Evolutionary conservation across 305 asterid species (phyloP).

Genomic region (Plantago lanceolata): DNA sequence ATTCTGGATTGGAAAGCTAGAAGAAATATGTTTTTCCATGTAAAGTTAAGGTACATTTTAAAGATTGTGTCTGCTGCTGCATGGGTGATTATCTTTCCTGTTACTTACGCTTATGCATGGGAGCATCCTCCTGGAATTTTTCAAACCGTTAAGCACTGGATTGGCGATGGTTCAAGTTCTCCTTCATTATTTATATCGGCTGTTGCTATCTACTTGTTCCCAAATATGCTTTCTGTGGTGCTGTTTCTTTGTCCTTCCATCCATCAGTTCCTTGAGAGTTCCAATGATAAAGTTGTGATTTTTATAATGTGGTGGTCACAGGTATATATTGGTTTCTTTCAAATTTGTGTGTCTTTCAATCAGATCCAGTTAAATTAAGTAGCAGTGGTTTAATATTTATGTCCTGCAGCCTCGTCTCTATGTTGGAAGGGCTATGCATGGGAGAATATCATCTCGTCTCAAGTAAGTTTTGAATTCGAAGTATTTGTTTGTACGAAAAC

Average conservation of each 20-base stretch:
- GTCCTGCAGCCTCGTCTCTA: constrained; percentile 85
- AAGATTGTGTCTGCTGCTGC: constrained; percentile 88
- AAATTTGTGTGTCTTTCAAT: not conserved
- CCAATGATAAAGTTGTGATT: constrained; percentile 84
- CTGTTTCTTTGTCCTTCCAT: constrained; percentile 82
- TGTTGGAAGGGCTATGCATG: constrained; percentile 99
- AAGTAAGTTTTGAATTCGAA: constrained; percentile 48
- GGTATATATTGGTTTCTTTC: constrained; percentile 39
- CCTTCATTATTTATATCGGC: constrained; percentile 86
- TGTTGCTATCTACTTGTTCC: constrained; percentile 83
- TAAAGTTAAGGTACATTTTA: constrained; percentile 81
- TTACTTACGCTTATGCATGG: constrained; percentile 94
- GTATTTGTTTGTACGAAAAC: constrained; percentile 14
- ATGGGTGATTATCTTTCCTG: constrained; percentile 91
- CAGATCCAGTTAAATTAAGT: not conserved
- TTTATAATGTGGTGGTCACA: constrained; percentile 99
- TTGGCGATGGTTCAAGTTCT: constrained; percentile 71
- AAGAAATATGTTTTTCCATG: constrained; percentile 80
- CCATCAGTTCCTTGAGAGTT: constrained; percentile 88
- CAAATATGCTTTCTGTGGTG: constrained; percentile 83
- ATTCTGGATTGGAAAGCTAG: constrained; percentile 84
- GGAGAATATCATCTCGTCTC: constrained; percentile 89
- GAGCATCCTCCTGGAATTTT: constrained; percentile 83
- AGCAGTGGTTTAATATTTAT: constrained; percentile 20
- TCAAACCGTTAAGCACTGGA: constrained; percentile 78